Evolutionary conservation across 306 rosid species (phyloP), one percentile per base, ranked within the genome.

Genomic region (Amphicarpaea edgeworthii): DNA sequence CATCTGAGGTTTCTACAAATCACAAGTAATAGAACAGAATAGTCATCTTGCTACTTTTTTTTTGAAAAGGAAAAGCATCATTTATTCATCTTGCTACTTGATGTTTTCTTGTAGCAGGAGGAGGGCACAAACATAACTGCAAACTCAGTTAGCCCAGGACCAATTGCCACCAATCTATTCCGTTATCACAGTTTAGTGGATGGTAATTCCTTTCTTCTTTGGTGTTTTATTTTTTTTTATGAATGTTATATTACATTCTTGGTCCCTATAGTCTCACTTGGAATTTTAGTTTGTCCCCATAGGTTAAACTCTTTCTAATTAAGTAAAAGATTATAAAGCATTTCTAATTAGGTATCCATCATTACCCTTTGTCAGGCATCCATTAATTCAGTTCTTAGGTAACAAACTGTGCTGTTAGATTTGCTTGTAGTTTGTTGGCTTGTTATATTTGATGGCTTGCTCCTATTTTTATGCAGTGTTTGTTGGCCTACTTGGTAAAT

Each of bases 61-160:
- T 60, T 60, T 15, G 42, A 60, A 60, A 30, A 60, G 15, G 2
- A 8, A 17, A 21, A 67, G 40, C 71, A 49, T 50, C 32, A 19
- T 32, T 6, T 19, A 10, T 43, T 73, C 20, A 34, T 67, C 32
- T 32, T 32, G 37, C 34, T 75, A 62, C 60, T 83, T 20, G 51
- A 54, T 37, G 51, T 53, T 77, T 8, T 65, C 74, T 60, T 61
- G 24, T 34, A n/a, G 46, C 45, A 90, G 90, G 86, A 82, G 69
- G 88, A 90, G 59, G 85, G 85, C 24, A 77, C 51, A 42, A 46
- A 82, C 28, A 69, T 90, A 59, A 87, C 86, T 21, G 90, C 90
- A 2, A 86, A 87, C 72, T 79, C 95, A 24, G 49, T 86, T 60
- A 89, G 82, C 77, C 95, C 92, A 6, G 92, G 95, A 76, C 67